Percentiles rank a stretch among this genome's conserved stretches.
These are phyloP conservation scores for Zymoseptoria ardabiliae DNA, from an alignment of 2,329 filamentous ascomycete genomes.

Conservation along the genomic window DNA sequence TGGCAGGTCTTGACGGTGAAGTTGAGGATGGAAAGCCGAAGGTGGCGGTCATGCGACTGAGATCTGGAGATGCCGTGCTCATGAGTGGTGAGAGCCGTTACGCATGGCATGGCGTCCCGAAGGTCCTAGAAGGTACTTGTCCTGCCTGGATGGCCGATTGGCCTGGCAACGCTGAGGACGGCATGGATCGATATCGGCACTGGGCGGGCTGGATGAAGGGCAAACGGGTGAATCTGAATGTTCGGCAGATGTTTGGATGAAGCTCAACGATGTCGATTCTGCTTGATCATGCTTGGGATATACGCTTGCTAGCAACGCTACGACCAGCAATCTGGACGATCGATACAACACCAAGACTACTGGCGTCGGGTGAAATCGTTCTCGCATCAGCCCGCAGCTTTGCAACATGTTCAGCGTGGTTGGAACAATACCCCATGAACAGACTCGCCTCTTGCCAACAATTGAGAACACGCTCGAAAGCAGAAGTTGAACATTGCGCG, in stretches of 20 bases:
- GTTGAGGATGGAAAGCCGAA: constrained; percentile 23
- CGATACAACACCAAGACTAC: too few relatives aligned
- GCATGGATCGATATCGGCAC: constrained; percentile 42
- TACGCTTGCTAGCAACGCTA: background rate
- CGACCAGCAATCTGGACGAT: too few relatives aligned
- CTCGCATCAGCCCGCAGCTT: too few relatives aligned
- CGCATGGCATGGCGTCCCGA: constrained; percentile 93
- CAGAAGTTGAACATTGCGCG: too few relatives aligned
- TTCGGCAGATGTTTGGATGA: constrained; percentile 66
- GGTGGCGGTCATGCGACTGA: constrained; percentile 56
- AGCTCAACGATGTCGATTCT: background rate
- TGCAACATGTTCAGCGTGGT: too few relatives aligned
- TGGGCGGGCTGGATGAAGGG: constrained; percentile 85
- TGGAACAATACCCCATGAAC: too few relatives aligned
- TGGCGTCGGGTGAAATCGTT: too few relatives aligned
- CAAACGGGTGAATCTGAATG: constrained; percentile 87
- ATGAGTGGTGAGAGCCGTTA: constrained; percentile 78
- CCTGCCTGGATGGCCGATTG: constrained; percentile 66
- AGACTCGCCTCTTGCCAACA: too few relatives aligned
- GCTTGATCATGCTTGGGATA: background rate
- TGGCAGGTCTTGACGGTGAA: constrained; percentile 61
- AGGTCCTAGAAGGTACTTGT: constrained; percentile 72
- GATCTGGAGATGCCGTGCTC: constrained; percentile 82
- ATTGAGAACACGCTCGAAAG: too few relatives aligned
- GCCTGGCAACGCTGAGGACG: constrained; percentile 45